Evolutionary conservation across 257 asterid species (phyloP).

Genomic region (Gynochthodes officinalis): DNA sequence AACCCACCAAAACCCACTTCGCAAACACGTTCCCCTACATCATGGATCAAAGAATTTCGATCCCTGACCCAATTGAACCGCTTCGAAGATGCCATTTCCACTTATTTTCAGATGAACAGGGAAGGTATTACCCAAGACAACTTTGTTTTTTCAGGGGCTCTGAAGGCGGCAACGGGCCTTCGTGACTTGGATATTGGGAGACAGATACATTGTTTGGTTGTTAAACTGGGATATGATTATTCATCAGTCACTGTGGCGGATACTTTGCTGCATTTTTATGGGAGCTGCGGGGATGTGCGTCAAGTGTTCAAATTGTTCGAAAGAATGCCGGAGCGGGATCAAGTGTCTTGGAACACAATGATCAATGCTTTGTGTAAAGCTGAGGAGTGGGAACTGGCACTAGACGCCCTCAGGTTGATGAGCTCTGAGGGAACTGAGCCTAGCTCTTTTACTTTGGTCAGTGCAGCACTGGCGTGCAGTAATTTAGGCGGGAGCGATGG

Average conservation of each 20-base stretch:
- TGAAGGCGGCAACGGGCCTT: conserved; percentile 70
- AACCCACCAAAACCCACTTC: conserved; percentile 26
- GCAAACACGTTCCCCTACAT: conserved; percentile 35
- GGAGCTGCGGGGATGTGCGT: conserved; percentile 38
- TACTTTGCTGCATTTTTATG: conserved; percentile 65
- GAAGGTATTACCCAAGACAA: conserved; percentile 68
- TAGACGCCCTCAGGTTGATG: conserved; percentile 65
- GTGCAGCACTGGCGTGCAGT: conserved; percentile 74
- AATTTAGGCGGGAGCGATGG: conserved; percentile 48
- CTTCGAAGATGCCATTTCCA: conserved; percentile 58
- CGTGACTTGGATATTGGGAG: conserved; percentile 56
- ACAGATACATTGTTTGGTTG: conserved; percentile 57
- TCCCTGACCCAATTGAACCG: conserved; percentile 50
- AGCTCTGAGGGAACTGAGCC: conserved; percentile 50
- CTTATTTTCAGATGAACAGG: conserved; percentile 54
- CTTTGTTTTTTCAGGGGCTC: conserved; percentile 65
- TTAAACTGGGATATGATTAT: conserved; percentile 58
- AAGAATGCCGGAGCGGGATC: conserved; percentile 65
- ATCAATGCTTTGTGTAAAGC: conserved; percentile 69
- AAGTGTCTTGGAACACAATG: conserved; percentile 82
- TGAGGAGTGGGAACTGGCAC: conserved; percentile 70
- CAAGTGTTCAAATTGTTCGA: conserved; percentile 65
- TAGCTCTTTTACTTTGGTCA: conserved; percentile 74
- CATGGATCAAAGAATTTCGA: conserved; percentile 69
- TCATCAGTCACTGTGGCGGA: conserved; percentile 61